These are phyloP conservation scores for Xylaria intraflava DNA, from an alignment of 495 filamentous ascomycete genomes.

Conservation along the genomic window DNA sequence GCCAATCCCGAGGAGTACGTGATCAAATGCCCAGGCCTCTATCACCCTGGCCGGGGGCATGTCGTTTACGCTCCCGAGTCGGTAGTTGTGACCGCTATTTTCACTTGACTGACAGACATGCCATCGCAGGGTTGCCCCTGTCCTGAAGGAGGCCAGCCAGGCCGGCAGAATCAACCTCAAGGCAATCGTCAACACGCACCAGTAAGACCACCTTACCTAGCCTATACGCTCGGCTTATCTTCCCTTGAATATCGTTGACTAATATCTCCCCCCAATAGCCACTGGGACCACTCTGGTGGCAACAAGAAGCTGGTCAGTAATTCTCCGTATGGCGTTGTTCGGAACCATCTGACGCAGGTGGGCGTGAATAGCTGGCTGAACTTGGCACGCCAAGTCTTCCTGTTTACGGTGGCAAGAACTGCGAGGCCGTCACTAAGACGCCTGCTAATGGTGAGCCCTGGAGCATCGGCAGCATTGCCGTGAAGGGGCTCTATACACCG, in stretches of 20 bases:
- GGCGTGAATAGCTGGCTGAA: constrained; percentile 52
- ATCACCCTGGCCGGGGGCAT: neutral
- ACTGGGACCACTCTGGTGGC: constrained; percentile 92
- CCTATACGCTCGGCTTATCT: neutral
- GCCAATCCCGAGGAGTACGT: constrained; percentile 86
- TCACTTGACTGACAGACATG: neutral
- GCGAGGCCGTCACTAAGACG: constrained; percentile 67
- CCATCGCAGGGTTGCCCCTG: constrained; percentile 63
- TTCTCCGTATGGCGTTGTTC: neutral
- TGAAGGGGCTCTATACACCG: constrained; percentile 88
- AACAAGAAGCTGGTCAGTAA: constrained; percentile 67
- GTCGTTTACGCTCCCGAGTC: neutral
- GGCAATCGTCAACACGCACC: constrained; percentile 92
- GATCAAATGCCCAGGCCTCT: neutral
- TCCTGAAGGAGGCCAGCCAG: constrained; percentile 65
- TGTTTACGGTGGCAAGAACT: constrained; percentile 84
- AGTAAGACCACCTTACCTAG: constrained; percentile 51
- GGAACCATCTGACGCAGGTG: constrained; percentile 4
- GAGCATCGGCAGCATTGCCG: constrained; percentile 76
- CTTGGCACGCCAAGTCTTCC: constrained; percentile 52
- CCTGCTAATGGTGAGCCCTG: constrained; percentile 71
- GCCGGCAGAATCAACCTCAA: constrained; percentile 71
- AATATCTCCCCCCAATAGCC: constrained; percentile 45
- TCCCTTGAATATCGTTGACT: neutral
- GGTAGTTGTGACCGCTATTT: neutral